phyloP scores from a whole-genome alignment of 805 yeast species.

The Blastobotrys parvus region DNA sequence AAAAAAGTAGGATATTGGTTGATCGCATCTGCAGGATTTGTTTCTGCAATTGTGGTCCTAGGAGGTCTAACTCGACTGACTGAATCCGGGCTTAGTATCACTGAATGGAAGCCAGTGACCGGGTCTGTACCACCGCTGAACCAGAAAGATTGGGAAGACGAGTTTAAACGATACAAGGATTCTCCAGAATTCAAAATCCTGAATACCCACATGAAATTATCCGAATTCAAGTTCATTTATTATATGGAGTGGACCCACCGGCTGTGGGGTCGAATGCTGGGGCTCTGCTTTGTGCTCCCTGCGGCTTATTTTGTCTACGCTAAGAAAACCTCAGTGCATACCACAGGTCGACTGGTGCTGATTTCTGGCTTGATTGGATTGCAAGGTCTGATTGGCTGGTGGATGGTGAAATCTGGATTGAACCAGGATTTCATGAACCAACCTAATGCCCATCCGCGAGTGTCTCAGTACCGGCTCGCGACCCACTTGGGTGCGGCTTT shows the following conservation, averaged over 20 bases:
- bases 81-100: constrained; percentile 90
- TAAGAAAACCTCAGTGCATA: constrained; percentile 56
- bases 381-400: constrained; percentile 98
- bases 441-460: constrained; percentile 91
- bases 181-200: constrained; percentile 89
- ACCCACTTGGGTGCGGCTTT: constrained; percentile 94
- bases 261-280: constrained; percentile 85
- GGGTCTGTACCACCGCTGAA: constrained; percentile 86
- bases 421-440: constrained; percentile 70
- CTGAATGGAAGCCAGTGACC: constrained; percentile 98
- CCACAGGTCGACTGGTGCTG: constrained; percentile 59
- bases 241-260: constrained; percentile 98
- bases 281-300: constrained; percentile 73
- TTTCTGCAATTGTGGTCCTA: constrained; percentile 90
- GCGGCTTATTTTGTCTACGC: constrained; percentile 70
- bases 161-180: constrained; percentile 68
- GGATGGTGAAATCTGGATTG: constrained; percentile 98
- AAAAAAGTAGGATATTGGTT: constrained; percentile 79
- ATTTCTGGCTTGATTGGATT: constrained; percentile 74
- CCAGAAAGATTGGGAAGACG: constrained; percentile 76
- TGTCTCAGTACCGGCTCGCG: constrained; percentile 88
- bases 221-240: constrained; percentile 90
- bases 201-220: constrained; percentile 81
- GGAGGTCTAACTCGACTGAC: constrained; percentile 95
- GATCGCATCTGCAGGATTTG: constrained; percentile 76